phyloP scores from a whole-genome alignment of 2,329 filamentous ascomycete genomes.

The Alternaria ventricosa region DNA sequence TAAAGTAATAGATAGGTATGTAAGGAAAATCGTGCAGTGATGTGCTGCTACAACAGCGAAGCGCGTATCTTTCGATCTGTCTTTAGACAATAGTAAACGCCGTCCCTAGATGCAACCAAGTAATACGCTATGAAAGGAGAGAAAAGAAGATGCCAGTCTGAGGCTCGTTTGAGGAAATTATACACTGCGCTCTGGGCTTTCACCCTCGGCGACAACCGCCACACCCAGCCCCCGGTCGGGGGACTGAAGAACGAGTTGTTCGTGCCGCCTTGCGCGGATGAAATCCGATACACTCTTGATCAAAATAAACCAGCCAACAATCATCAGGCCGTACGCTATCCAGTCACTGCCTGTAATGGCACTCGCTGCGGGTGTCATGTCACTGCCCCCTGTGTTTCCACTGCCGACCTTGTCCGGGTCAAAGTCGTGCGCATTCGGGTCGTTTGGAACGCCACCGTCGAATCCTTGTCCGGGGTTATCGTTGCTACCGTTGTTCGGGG shows the following conservation, averaged over 20 bases:
- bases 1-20: not conserved
- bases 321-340: constrained; percentile 92
- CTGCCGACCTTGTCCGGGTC: constrained; percentile 71
- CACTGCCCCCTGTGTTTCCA: constrained; percentile 37
- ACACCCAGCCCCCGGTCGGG: constrained; percentile 86
- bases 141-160: constrained; percentile 12
- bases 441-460: constrained; percentile 70
- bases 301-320: constrained; percentile 96
- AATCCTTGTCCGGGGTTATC: constrained; percentile 59
- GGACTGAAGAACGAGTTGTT: constrained; percentile 90
- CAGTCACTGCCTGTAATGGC: constrained; percentile 80
- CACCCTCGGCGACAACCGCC: constrained; percentile 85
- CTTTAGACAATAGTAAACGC: not conserved
- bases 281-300: constrained; percentile 95
- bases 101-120: constrained; percentile 12
- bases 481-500: constrained; percentile 45
- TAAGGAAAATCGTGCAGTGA: constrained; percentile 9
- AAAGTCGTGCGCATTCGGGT: constrained; percentile 91
- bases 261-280: constrained; percentile 83
- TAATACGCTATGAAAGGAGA: constrained; percentile 8
- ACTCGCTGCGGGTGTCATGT: constrained; percentile 46
- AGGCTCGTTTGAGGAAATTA: constrained; percentile 23
- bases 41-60: constrained; percentile 3
- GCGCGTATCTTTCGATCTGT: not conserved
- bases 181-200: constrained; percentile 71